These are phyloP conservation scores for Monosporozyma yasuniensis DNA, from an alignment of 805 yeast genomes.

Conservation along the genomic window DNA sequence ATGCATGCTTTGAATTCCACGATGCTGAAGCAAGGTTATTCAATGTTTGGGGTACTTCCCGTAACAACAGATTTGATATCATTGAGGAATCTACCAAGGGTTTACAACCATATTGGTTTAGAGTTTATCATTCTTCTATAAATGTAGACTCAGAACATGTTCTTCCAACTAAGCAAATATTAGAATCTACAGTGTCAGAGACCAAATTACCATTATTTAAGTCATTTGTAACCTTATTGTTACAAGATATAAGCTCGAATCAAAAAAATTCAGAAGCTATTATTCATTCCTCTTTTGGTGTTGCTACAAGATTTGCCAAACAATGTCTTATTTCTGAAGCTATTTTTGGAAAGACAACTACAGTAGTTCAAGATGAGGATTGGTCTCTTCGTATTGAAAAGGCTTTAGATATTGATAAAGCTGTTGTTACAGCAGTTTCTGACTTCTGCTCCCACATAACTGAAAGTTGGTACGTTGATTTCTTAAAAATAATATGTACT, in stretches of 20 bases:
- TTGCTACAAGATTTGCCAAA: slow-evolving; percentile 45
- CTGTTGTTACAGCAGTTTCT: slow-evolving; percentile 34
- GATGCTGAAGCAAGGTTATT: slow-evolving; percentile 61
- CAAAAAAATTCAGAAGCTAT: slow-evolving; percentile 20
- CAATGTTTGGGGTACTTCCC: slow-evolving; percentile 55
- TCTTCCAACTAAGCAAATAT: slow-evolving; percentile 33
- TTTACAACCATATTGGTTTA: slow-evolving; percentile 75
- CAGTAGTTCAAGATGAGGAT: slow-evolving; percentile 58
- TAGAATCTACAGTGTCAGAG: slow-evolving; percentile 33
- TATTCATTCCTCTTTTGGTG: slow-evolving; percentile 29
- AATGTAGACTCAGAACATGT: slow-evolving; percentile 19
- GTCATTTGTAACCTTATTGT: slow-evolving; percentile 30
- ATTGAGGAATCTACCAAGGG: slow-evolving; percentile 76
- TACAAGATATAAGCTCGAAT: slow-evolving; percentile 20
- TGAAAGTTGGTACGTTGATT: slow-evolving; percentile 18
- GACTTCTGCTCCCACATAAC: slow-evolving; percentile 8
- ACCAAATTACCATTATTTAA: slow-evolving; percentile 48
- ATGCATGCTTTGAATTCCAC: slow-evolving; percentile 53
- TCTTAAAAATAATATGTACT: slow-evolving; percentile 31
- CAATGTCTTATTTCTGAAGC: slow-evolving; percentile 62
- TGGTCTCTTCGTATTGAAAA: slow-evolving; percentile 66
- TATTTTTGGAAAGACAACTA: slow-evolving; percentile 40
- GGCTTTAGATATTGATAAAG: slow-evolving; percentile 53
- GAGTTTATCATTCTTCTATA: slow-evolving; percentile 40
- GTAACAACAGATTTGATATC: slow-evolving; percentile 56